Evolutionary conservation across 129 eudicot genomes (phyloP), one percentile per base, ranked within the genome.

Genomic region (Pulicaria dysenterica): DNA sequence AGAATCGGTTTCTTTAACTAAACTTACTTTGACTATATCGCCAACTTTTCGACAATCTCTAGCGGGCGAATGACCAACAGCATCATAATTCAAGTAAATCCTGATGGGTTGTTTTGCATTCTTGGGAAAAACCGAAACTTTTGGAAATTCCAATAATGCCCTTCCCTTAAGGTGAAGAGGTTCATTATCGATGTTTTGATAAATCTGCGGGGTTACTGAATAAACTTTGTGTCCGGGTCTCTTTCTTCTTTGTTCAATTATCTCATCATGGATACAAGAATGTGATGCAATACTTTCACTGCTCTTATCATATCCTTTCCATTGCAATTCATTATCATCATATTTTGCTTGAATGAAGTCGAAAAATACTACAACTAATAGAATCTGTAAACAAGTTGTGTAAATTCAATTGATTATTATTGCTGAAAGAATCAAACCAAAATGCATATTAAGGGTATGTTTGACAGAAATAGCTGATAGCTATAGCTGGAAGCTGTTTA

Each of bases 231-330:
- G 85, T 46, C 98, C 98, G 4, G 98, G 89, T 71, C 83, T 80
- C 19, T 86, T 90, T 45, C 82, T 70, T 48, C 98, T 83, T 80
- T 90, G 93, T 77, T 88, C 93, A 59, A 94, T 84, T 66, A 94
- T 94, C 68, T 94, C 92, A 83, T 94, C 98, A 76, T 94, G 98
- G 79, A 94, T 94, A 82, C 97, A 94, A 39, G 98, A 90, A 90
- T 94, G 98, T 36, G 96, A 80, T 58, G 68, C 67, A 65, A 84
- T 54, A 51, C 74, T 65, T 31, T 81, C 83, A 37, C 64, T 68
- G 31, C 79, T 84, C 31, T 78, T 75, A 69, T 85, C 90, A 5
- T 45, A 3, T 41, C 48, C 83, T 70, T 55, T 79, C 65, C 74
- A 78, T 12, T 45, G 72, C 67, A 81, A 81, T 14, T 40, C 63